These are phyloP conservation scores for Diutina sp. DNA, from an alignment of 1,139 yeast species.

Conservation along the genomic window DNA sequence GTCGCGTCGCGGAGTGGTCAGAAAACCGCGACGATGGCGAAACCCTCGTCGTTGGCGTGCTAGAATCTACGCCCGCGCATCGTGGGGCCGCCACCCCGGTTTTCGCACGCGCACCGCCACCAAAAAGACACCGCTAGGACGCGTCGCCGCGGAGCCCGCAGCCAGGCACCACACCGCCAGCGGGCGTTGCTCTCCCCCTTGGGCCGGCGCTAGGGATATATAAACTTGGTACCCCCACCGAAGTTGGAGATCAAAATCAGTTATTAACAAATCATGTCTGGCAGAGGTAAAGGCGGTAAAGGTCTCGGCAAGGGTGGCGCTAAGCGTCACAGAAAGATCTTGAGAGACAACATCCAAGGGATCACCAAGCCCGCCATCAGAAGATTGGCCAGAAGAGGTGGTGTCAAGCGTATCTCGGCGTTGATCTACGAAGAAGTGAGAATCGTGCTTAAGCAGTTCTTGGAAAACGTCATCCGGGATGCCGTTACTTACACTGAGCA, in stretches of 20 bases:
- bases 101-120: neutral
- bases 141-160: neutral
- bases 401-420: constrained; percentile 99
- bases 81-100: constrained; percentile 3
- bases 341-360: constrained; percentile 99
- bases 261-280: constrained; percentile 57
- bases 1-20: neutral
- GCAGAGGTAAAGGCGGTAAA: constrained; percentile 99
- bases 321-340: constrained; percentile 99
- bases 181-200: neutral
- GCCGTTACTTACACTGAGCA: constrained; percentile 99
- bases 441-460: constrained; percentile 89
- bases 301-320: constrained; percentile 99
- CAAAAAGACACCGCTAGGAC: neutral
- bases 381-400: constrained; percentile 99
- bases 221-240: neutral
- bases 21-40: neutral
- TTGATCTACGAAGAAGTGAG: constrained; percentile 98
- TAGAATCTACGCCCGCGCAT: constrained; percentile 3
- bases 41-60: constrained; percentile 4
- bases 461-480: constrained; percentile 95
- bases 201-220: neutral
- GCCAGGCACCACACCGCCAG: no score
- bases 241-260: neutral
- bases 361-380: constrained; percentile 99